phyloP scores from a whole-genome alignment of 202 grass and related monocot species.

The Panicum virgatum region DNA sequence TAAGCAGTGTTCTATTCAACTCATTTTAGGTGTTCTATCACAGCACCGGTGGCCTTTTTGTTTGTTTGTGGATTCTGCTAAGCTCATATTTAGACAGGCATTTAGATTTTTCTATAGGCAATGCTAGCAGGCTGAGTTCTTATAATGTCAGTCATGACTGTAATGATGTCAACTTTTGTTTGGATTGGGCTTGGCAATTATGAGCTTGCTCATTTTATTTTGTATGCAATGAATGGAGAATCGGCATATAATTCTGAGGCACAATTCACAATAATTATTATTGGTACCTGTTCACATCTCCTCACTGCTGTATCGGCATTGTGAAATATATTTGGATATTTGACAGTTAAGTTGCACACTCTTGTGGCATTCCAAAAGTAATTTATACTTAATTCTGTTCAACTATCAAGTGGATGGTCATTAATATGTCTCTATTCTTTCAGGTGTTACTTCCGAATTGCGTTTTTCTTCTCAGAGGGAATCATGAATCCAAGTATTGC shows the following conservation, averaged over 20 bases:
- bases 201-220: background rate
- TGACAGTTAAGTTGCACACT: background rate
- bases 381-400: background rate
- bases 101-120: background rate
- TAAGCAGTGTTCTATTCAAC: background rate
- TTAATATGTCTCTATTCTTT: slow-evolving; percentile 25
- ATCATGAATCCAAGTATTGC: slow-evolving; percentile 98
- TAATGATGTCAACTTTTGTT: background rate
- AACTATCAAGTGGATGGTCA: background rate
- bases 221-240: background rate
- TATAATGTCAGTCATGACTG: background rate
- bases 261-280: background rate
- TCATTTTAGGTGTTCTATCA: background rate
- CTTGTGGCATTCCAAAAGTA: background rate
- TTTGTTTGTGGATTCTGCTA: background rate
- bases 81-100: background rate
- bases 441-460: slow-evolving; percentile 71
- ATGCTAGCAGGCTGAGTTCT: background rate
- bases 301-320: background rate
- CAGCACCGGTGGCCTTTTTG: background rate
- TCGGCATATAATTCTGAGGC: background rate
- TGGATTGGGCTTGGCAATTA: background rate
- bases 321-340: background rate
- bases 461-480: slow-evolving; percentile 85
- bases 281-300: background rate